Percentiles rank a stretch among this genome's conserved stretches.
Conservation (phyloP, 164 flowering plant species). For the Cinnamomum chago region DNA sequence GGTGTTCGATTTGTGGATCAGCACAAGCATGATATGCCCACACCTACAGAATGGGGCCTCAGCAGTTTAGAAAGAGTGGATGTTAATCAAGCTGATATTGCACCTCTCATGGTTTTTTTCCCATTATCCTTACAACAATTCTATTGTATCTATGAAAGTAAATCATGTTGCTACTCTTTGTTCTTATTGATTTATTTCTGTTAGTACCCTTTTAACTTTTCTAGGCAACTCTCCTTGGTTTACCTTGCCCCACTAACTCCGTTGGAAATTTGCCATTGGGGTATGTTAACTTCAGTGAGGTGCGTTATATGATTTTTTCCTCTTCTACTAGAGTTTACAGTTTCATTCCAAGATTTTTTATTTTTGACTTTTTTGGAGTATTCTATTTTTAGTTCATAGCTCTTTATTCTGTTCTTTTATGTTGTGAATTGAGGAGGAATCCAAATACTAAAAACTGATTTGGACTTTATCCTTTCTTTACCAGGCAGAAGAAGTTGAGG, state of each 20-base stretch:
- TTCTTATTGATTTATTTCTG: conserved; percentile 12
- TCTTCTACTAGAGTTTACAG: neutral
- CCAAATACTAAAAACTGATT: neutral
- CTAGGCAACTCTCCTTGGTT: conserved; percentile 89
- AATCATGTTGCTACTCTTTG: neutral
- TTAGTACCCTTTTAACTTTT: conserved; percentile 24
- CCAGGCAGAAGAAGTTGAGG: conserved; percentile 89
- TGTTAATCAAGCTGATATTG: conserved; percentile 98
- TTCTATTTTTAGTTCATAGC: no score
- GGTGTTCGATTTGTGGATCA: conserved; percentile 75
- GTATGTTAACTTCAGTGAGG: conserved; percentile 66
- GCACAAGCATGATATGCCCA: conserved; percentile 80
- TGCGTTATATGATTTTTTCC: conserved; percentile 14
- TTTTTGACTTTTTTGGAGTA: no score
- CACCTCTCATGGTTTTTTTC: conserved; percentile 79
- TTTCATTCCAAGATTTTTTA: neutral
- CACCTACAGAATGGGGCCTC: conserved; percentile 91
- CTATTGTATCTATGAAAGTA: neutral
- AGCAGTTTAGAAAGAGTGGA: conserved; percentile 71
- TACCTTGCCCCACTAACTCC: conserved; percentile 90
- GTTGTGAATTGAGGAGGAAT: neutral
- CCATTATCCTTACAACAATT: neutral
- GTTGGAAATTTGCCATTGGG: conserved; percentile 89
- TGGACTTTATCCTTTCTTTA: conserved; percentile 6
- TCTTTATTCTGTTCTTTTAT: no score